A percentile compares a stretch with the other conserved stretches of the same genome.
These are phyloP conservation scores for Irpex sp. DNA, from an alignment of 1,284 basidiomycete species.

Conservation along the genomic window DNA sequence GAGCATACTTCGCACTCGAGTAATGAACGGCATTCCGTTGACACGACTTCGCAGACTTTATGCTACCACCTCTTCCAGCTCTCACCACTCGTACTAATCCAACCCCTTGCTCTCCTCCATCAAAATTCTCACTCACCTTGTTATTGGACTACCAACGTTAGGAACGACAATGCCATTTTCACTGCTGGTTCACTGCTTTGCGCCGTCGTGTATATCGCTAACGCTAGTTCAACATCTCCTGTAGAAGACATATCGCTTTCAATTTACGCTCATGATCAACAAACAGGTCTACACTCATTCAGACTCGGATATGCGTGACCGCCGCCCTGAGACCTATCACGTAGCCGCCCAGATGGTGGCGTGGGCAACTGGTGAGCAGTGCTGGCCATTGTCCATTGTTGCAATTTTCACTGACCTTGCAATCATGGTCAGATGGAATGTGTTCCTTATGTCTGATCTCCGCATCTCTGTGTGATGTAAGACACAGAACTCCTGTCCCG, in stretches of 20 bases:
- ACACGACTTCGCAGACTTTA: background rate
- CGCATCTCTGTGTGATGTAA: background rate
- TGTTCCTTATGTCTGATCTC: background rate
- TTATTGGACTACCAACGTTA: background rate
- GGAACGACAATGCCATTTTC: background rate
- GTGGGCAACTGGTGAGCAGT: background rate
- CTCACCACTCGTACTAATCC: background rate
- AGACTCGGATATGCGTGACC: background rate
- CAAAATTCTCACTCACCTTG: background rate
- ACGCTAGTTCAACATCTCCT: background rate
- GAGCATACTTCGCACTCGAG: background rate
- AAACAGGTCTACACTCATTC: background rate
- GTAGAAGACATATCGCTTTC: slow-evolving; percentile 1
- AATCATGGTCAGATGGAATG: background rate
- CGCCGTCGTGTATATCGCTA: background rate
- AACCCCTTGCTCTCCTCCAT: background rate
- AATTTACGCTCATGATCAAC: background rate
- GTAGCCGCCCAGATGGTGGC: background rate
- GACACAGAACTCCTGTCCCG: background rate
- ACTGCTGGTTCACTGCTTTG: slow-evolving; percentile 1
- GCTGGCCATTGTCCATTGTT: background rate
- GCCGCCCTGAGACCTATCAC: background rate
- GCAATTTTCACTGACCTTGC: background rate
- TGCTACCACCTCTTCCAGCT: background rate
- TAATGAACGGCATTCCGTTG: background rate